These are phyloP conservation scores for Discostella stelligera DNA, from an alignment of 352 stramenopile genomes.

Conservation along the genomic window DNA sequence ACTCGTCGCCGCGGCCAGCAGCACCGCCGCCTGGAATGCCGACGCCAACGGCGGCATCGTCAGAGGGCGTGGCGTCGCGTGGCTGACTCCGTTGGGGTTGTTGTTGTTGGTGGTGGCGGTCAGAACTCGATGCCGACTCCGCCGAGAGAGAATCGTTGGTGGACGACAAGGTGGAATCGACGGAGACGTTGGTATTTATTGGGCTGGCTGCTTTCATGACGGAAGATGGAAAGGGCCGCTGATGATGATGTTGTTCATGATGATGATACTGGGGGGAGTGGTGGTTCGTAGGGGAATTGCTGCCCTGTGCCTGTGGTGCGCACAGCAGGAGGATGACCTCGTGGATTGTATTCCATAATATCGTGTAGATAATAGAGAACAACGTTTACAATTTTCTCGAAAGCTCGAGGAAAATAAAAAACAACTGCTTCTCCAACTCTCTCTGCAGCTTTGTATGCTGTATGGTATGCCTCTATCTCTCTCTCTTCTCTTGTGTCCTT, in stretches of 20 bases:
- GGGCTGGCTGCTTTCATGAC: not conserved
- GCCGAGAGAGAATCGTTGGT: slow-evolving; percentile 8
- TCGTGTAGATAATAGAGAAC: no score
- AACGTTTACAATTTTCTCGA: no score
- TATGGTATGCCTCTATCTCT: no score
- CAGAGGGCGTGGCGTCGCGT: not conserved
- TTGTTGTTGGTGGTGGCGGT: not conserved
- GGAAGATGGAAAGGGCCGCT: not conserved
- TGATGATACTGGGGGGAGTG: not conserved
- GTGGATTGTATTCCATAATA: not conserved
- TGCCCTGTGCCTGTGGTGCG: not conserved
- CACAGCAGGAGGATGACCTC: not conserved
- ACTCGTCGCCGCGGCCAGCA: not conserved
- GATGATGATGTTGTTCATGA: not conserved
- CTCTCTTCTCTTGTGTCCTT: no score
- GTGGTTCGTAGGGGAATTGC: not conserved
- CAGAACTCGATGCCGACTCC: not conserved
- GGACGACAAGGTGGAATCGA: slow-evolving; percentile 11
- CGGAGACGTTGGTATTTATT: not conserved
- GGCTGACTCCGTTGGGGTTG: not conserved
- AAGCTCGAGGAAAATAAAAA: no score
- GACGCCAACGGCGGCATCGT: not conserved
- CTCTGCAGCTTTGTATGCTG: no score
- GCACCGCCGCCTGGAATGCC: not conserved
- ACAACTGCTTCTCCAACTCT: no score